phyloP scores from a whole-genome alignment of 129 eudicot species.

The carrot (Daucus carota) region DH1_v3.0 NC_030385.2:37803001-37803500 shows the following conservation, averaged over 20 bases:
- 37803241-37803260: constrained; percentile 2
- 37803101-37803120: constrained; percentile 2
- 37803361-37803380: background rate
- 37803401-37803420: background rate
- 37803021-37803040: background rate
- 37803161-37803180: constrained; percentile 6
- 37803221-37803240: background rate
- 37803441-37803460: background rate
- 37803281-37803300: background rate
- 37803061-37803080: constrained; percentile 2
- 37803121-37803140: background rate
- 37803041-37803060: background rate
- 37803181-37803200: constrained; percentile 4
- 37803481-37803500: background rate
- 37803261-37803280: background rate
- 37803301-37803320: background rate
- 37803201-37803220: background rate
- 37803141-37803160: constrained; percentile 6
- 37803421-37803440: background rate
- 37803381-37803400: background rate
- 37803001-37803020: background rate
- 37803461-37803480: background rate
- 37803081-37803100: constrained; percentile 3
- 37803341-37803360: background rate
- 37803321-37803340: background rate